A percentile compares a stretch with the other conserved stretches of the same genome.
Evolutionary conservation across 768 basidiomycete species (phyloP).

Genomic region (Hericium rajendrae): DNA sequence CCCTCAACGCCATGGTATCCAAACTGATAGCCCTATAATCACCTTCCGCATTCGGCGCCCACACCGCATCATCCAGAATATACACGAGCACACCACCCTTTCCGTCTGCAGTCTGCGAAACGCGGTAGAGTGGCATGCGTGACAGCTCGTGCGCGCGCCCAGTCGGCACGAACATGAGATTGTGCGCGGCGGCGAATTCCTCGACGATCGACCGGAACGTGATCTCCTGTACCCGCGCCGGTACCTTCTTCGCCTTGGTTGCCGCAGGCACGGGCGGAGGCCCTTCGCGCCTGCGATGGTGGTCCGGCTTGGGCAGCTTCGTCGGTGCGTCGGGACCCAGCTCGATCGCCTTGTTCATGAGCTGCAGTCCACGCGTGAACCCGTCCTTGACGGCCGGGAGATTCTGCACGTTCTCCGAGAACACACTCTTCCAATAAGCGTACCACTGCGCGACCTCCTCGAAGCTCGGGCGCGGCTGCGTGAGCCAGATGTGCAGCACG

Average conservation of each 20-base stretch:
- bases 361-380: slow-evolving; percentile 79
- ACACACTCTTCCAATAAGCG: slow-evolving; percentile 74
- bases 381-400: slow-evolving; percentile 63
- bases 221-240: slow-evolving; percentile 64
- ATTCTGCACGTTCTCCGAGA: slow-evolving; percentile 61
- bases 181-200: slow-evolving; percentile 75
- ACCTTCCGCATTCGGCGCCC: slow-evolving; percentile 57
- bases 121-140: slow-evolving; percentile 82
- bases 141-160: slow-evolving; percentile 79
- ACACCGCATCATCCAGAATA: slow-evolving; percentile 88
- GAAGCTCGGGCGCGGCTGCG: slow-evolving; percentile 80
- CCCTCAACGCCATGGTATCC: slow-evolving; percentile 80
- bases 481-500: slow-evolving; percentile 84
- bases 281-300: slow-evolving; percentile 30
- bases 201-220: slow-evolving; percentile 93
- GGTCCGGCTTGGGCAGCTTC: slow-evolving; percentile 59
- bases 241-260: slow-evolving; percentile 28
- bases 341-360: slow-evolving; percentile 92
- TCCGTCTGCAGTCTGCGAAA: slow-evolving; percentile 71
- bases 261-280: slow-evolving; percentile 19
- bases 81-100: slow-evolving; percentile 85
- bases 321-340: slow-evolving; percentile 70
- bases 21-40: slow-evolving; percentile 72
- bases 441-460: slow-evolving; percentile 95
- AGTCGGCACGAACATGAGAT: slow-evolving; percentile 82